Evolutionary conservation across 768 basidiomycete species (phyloP), one percentile per base, ranked within the genome.

Genomic region (Naganishia onofrii): DNA sequence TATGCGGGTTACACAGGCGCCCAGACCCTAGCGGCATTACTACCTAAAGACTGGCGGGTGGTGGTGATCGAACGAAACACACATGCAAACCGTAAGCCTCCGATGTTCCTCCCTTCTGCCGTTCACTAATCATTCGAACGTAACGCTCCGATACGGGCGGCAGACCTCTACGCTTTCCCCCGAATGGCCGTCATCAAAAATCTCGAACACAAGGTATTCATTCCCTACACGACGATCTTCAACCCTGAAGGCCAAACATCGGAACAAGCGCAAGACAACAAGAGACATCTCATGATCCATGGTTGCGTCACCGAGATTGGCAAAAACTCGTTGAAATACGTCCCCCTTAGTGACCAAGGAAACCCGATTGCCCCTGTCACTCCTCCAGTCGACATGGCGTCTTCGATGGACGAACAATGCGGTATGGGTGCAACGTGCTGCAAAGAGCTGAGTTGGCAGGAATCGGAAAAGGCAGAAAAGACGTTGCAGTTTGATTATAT

Each of bases 91-190:
- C 79, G 78, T 80, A 66, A 73, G 78, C 75, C 34, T 29, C 3
- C 36, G 48, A 26, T 17, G 28, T 42, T 15, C 44, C 23, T 63
- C 51, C 55, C 29, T 32, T n/a, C n/a, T n/a, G n/a, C n/a, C n/a
- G n/a, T n/a, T n/a, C n/a, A n/a, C n/a, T n/a, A n/a, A n/a, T n/a
- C n/a, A n/a, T n/a, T n/a, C n/a, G n/a, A n/a, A n/a, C n/a, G n/a
- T n/a, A n/a, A n/a, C n/a, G n/a, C 19, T 44, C 13, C 7, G 8
- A 9, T 15, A 8, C 52, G 26, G 4, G 21, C 42, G 26, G 3
- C 53, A 80, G 80, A 82, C 69, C 74, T 81, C 48, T 82, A 82
- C 69, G 76, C 76, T 52, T 82, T 82, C 66, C 81, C 81, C 6
- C 72, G 81, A 65, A 78, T 75, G 51, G 71, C 78, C 3, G 70